Percentiles rank a stretch among this genome's conserved stretches.
These are phyloP conservation scores for Taxillus chinensis DNA, from an alignment of 164 flowering plant genomes.

Conservation along the genomic window DNA sequence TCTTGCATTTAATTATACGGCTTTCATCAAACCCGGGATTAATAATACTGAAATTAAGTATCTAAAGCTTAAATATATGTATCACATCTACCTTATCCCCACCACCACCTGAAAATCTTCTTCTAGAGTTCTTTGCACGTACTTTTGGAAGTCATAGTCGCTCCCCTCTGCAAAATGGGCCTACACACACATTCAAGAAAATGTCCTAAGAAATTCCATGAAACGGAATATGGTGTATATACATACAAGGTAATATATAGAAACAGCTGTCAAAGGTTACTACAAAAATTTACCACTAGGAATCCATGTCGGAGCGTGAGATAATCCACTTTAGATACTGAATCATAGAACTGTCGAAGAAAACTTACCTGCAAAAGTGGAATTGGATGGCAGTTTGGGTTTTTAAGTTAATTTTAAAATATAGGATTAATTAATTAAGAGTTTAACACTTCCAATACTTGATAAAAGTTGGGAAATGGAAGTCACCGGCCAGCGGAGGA, in stretches of 20 bases:
- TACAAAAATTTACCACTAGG: conserved; percentile 32
- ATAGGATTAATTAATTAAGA: too few relatives aligned
- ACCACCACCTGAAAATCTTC: conserved; percentile 53
- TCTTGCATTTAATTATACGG: too few relatives aligned
- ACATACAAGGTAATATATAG: too few relatives aligned
- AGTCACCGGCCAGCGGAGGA: conserved; percentile 52
- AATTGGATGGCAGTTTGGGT: neutral
- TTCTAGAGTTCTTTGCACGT: conserved; percentile 45
- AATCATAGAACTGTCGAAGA: conserved; percentile 38
- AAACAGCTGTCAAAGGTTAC: too few relatives aligned
- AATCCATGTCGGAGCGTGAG: conserved; percentile 70
- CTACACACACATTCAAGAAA: conserved; percentile 9
- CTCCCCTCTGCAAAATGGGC: conserved; percentile 41
- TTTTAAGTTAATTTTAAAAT: too few relatives aligned
- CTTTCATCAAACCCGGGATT: too few relatives aligned
- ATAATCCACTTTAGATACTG: conserved; percentile 52
- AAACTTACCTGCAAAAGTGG: conserved; percentile 35
- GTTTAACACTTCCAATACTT: neutral
- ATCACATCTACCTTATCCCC: conserved; percentile 42
- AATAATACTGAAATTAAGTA: too few relatives aligned
- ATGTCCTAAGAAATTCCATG: too few relatives aligned
- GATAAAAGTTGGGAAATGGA: neutral
- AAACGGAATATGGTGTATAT: too few relatives aligned
- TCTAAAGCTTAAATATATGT: too few relatives aligned
- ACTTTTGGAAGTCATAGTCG: conserved; percentile 47